These are phyloP conservation scores for Ogataea methylovora DNA, from an alignment of 805 yeast genomes.

Conservation along the genomic window DNA sequence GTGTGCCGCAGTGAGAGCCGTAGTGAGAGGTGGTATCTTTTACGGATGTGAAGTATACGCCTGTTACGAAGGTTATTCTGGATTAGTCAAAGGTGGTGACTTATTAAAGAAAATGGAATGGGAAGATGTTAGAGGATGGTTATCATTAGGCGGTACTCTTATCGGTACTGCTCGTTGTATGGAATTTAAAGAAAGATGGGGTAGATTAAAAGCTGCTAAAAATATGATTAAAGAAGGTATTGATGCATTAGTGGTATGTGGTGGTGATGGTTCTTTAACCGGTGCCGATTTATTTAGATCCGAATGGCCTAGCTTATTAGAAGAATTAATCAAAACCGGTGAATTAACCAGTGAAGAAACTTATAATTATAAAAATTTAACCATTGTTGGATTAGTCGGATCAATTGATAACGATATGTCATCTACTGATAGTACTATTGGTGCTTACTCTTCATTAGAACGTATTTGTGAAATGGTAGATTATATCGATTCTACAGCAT, in stretches of 20 bases:
- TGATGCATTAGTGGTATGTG: conserved; percentile 73
- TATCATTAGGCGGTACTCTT: conserved; percentile 65
- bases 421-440: conserved; percentile 78
- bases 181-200: conserved; percentile 60
- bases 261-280: conserved; percentile 79
- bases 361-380: conserved; percentile 45
- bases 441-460: conserved; percentile 72
- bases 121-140: conserved; percentile 69
- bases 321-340: conserved; percentile 42
- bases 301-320: conserved; percentile 69
- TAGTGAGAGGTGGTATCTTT: conserved; percentile 59
- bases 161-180: conserved; percentile 74
- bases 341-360: conserved; percentile 39
- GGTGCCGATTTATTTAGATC: conserved; percentile 73
- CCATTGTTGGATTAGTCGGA: conserved; percentile 71
- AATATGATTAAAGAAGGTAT: conserved; percentile 66
- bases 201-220: conserved; percentile 55
- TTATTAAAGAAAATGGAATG: conserved; percentile 56
- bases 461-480: conserved; percentile 71
- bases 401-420: conserved; percentile 84
- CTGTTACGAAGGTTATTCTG: conserved; percentile 68
- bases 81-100: conserved; percentile 61
- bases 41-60: conserved; percentile 61
- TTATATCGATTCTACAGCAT: conserved; percentile 79
- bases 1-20: conserved; percentile 72